Conservation (phyloP, 2,329 filamentous ascomycete genomes). For the Colletotrichum incanum region DNA sequence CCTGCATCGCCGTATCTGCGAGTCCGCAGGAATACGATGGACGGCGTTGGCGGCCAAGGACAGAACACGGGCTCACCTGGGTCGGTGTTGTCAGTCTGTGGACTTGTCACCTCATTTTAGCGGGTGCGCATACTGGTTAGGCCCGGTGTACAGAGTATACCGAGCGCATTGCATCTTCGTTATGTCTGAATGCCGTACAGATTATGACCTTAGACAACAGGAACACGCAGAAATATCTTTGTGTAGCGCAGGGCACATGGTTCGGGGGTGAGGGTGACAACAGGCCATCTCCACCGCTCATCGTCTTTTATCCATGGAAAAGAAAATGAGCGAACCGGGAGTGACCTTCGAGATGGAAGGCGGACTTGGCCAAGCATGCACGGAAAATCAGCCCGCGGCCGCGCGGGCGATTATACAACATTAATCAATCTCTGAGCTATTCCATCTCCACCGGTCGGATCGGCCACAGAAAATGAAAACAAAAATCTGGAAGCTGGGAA, state of each 20-base stretch:
- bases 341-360: not conserved
- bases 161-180: not conserved
- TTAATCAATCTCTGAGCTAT: slow-evolving; percentile 9
- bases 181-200: slow-evolving; percentile 3
- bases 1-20: not conserved
- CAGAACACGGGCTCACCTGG: not conserved
- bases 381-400: not conserved
- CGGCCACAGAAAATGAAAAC: not conserved
- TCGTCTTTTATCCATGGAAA: not conserved
- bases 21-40: not conserved
- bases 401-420: not conserved
- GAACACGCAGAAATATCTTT: not conserved
- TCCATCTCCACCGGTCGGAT: slow-evolving; percentile 3
- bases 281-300: slow-evolving; percentile 6
- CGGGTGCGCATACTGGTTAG: not conserved
- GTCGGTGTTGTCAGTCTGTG: not conserved
- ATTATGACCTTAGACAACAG: not conserved
- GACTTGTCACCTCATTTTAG: not conserved
- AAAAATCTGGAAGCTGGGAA: not conserved
- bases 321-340: not conserved
- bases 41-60: not conserved
- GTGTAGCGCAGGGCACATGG: slow-evolving; percentile 1
- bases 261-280: not conserved
- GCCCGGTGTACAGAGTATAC: too few species aligned
- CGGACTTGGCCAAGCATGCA: not conserved